Evolutionary conservation across 2,329 filamentous ascomycete species (phyloP).

Genomic region (Claviceps capensis): DNA sequence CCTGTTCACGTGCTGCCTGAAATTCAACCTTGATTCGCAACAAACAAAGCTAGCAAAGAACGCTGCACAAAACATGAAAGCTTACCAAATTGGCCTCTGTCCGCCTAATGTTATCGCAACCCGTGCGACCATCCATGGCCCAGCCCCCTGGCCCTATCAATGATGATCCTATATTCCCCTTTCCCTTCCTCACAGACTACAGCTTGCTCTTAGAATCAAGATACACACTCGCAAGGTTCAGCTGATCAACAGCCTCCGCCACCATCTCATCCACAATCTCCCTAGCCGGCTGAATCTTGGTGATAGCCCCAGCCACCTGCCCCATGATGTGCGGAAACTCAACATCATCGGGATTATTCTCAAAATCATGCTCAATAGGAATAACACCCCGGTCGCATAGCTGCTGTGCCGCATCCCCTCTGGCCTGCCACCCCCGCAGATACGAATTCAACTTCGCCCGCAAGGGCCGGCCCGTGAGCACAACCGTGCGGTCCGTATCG

Average conservation of each 20-base stretch:
- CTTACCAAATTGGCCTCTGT: too few relatives aligned
- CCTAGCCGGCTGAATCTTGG: slow-evolving; percentile 63
- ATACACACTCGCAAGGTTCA: slow-evolving; percentile 49
- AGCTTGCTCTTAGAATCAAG: slow-evolving; percentile 19
- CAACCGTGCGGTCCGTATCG: slow-evolving; percentile 71
- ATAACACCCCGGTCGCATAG: slow-evolving; percentile 66
- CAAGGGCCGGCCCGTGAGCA: slow-evolving; percentile 69
- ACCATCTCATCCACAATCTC: slow-evolving; percentile 91
- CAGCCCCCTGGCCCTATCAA: too few relatives aligned
- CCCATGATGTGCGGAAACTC: slow-evolving; percentile 89
- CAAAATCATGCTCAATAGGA: slow-evolving; percentile 70
- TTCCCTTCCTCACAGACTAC: background rate
- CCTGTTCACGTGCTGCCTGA: too few relatives aligned
- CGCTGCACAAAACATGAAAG: too few relatives aligned
- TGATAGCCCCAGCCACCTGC: slow-evolving; percentile 71
- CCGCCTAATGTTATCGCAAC: too few relatives aligned
- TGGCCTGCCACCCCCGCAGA: slow-evolving; percentile 64
- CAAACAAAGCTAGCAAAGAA: too few relatives aligned
- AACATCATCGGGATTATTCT: slow-evolving; percentile 59
- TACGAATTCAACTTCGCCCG: slow-evolving; percentile 75
- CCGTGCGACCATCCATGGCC: too few relatives aligned
- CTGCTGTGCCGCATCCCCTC: slow-evolving; percentile 59
- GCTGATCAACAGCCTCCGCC: slow-evolving; percentile 52
- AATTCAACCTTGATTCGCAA: too few relatives aligned
- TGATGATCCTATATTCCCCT: too few relatives aligned